Evolutionary conservation across 1,284 basidiomycete species (phyloP), one percentile per base, ranked within the genome.

Genomic region (Hemileia vastatrix): DNA sequence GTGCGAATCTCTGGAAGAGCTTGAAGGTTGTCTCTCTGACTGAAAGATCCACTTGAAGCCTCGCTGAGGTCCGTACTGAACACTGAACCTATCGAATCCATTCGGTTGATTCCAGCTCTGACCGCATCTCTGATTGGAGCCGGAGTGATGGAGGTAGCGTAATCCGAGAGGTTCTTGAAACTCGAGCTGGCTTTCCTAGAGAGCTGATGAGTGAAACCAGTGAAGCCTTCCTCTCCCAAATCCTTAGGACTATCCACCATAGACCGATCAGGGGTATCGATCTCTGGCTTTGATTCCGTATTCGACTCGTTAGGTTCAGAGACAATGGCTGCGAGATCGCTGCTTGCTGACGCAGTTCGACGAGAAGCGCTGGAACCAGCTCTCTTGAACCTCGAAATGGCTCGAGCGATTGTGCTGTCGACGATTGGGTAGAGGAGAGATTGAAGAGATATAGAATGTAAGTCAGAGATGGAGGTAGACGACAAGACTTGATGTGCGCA

Each of bases 311-410:
- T n/a, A 32, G 36, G 15, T 9, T 40, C 9, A 40, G 36, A 40
- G 27, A 27, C 27, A 27, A 27, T 27, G 36, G 8, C 9, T 40
- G 11, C 36, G 15, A 40, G 48, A n/a, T 32, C 48, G 48, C 48
- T 50, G 23, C 23, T n/a, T n/a, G 11, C 48, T n/a, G 48, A 24
- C 9, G 48, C 31, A 24, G 48, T 50, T 32, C 48, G 48, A 13
- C 48, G 9, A 11, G 23, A 24, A 15, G 31, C 23, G 48, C n/a
- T 50, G 23, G 59, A 53, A 6, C 32, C 51, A 24, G 60, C 43
- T 15, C 65, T 48, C 61, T 73, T 74, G 68, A 75, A 74, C 23
- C 70, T 68, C 11, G 68, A 69, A 6, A 75, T 68, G n/a, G 73
- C 73, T 47, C 71, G 67, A 4, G 72, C 73, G 40, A 74, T 67